Conservation (phyloP, 2,329 filamentous ascomycete genomes). For the Ceratocystiopsis sp. region DNA sequence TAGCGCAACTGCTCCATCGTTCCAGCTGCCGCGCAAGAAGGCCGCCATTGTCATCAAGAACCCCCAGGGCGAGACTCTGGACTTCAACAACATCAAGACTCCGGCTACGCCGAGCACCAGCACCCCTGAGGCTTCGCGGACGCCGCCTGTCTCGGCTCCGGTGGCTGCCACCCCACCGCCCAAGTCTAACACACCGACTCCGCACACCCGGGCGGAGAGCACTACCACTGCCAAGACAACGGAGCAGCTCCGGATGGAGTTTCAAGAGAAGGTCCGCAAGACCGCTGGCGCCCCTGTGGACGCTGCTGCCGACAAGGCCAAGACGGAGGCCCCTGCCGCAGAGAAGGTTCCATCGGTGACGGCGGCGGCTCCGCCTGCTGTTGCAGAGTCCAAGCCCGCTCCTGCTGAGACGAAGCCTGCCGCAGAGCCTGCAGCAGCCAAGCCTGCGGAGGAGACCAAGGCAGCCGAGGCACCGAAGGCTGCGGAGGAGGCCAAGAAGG, state of each 20-base stretch:
- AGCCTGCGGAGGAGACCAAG: conserved; percentile 21
- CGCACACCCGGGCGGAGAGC: conserved; percentile 58
- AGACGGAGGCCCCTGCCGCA: conserved; percentile 12
- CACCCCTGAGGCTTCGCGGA: conserved; percentile 35
- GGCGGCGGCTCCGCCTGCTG: conserved; percentile 1
- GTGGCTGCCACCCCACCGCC: conserved; percentile 68
- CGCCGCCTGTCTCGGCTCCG: conserved; percentile 53
- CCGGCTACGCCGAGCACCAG: conserved; percentile 39
- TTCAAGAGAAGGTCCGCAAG: conserved; percentile 60
- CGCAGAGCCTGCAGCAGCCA: neutral
- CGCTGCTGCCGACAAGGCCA: conserved; percentile 10
- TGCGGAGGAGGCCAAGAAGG: neutral
- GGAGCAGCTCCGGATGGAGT: conserved; percentile 70
- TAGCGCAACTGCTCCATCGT: no score
- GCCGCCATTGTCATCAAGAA: conserved; percentile 75
- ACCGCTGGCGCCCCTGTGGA: conserved; percentile 9
- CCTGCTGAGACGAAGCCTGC: neutral
- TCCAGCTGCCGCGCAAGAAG: conserved; percentile 29
- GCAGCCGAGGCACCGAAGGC: conserved; percentile 9
- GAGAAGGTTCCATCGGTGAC: conserved; percentile 9
- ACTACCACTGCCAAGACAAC: conserved; percentile 49
- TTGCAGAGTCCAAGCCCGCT: conserved; percentile 1
- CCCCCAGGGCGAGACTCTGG: conserved; percentile 58
- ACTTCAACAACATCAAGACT: conserved; percentile 44
- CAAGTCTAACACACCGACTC: conserved; percentile 49